Evolutionary conservation across 352 stramenopile species (phyloP), one percentile per base, ranked within the genome.

Genomic region (Phytophthora vignae): DNA sequence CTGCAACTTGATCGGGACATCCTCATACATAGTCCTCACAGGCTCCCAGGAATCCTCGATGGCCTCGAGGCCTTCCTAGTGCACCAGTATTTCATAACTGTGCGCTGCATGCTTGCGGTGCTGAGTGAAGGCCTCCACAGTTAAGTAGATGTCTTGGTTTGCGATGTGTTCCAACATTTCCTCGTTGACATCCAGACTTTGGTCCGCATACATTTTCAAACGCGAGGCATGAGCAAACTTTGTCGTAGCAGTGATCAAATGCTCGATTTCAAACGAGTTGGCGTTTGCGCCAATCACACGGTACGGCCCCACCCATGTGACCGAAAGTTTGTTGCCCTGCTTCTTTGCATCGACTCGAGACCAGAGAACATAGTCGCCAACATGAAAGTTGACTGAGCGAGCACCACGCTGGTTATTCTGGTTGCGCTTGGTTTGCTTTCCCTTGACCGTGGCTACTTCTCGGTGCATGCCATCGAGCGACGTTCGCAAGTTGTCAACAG

Each of bases 251-350:
- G 50, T 60, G 5, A 68, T n/a, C 17, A 68, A 15, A 17, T 56
- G 53, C 40, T 69, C 27, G 40, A 69, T 62, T 21, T 69, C 61
- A 29, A 69, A 62, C 29, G 52, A 69, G 52, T 69, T 62, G 15
- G 14, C 14, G 12, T 69, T 69, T 12, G 52, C 14, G 25, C 38
- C 33, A 29, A 62, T 61, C 10, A 69, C 40, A 27, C 40, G 61
- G 22, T 69, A 69, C 17, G 52, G 40, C 29, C 53, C 40, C 17
- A 69, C 10, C 60, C 36, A 68, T n/a, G 53, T 60, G 36, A 68
- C 60, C 11, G 60, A 27, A 25, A 68, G 27, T 19, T 61, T 61
- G 50, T 60, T 68, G 14, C 52, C 27, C 31, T 55, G 36, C 22
- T n/a, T 60, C 52, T 60, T 61, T 12, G 50, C 50, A 48, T 68